Evolutionary conservation across 306 rosid genomes (phyloP).

Genomic region (Acacia crassicarpa): DNA sequence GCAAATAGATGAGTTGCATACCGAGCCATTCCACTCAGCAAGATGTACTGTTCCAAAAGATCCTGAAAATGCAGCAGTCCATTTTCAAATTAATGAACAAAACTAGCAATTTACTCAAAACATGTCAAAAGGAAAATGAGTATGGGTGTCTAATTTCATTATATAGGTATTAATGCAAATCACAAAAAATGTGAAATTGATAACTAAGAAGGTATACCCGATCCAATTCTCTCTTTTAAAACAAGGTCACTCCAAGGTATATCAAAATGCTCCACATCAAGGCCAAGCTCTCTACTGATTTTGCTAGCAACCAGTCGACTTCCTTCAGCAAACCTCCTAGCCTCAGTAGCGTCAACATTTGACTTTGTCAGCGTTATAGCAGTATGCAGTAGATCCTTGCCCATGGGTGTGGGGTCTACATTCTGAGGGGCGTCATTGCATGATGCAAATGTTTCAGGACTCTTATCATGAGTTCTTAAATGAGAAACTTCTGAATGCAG

Average conservation of each 20-base stretch:
- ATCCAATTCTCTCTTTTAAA: constrained; percentile 88
- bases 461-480: constrained; percentile 43
- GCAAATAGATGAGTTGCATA: constrained; percentile 43
- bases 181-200: not conserved
- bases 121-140: constrained; percentile 32
- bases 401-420: constrained; percentile 40
- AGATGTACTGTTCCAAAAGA: constrained; percentile 97
- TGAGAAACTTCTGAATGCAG: constrained; percentile 46
- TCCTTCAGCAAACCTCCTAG: constrained; percentile 58
- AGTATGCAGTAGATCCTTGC: constrained; percentile 51
- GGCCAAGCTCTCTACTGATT: constrained; percentile 51
- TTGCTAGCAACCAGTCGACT: constrained; percentile 50
- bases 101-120: constrained; percentile 16
- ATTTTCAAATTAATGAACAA: constrained; percentile 23
- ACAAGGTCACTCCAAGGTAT: constrained; percentile 85
- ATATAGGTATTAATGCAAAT: constrained; percentile 28
- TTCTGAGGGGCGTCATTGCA: constrained; percentile 50
- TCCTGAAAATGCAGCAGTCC: constrained; percentile 62
- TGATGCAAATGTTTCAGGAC: constrained; percentile 46
- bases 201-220: constrained; percentile 55
- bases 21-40: constrained; percentile 99
- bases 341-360: constrained; percentile 50
- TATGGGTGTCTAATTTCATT: constrained; percentile 10
- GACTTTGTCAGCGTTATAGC: constrained; percentile 36
- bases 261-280: constrained; percentile 73